Base-by-base conservation (phyloP, 108 stramenopile species). In the Skeletonema marinoi region DNA sequence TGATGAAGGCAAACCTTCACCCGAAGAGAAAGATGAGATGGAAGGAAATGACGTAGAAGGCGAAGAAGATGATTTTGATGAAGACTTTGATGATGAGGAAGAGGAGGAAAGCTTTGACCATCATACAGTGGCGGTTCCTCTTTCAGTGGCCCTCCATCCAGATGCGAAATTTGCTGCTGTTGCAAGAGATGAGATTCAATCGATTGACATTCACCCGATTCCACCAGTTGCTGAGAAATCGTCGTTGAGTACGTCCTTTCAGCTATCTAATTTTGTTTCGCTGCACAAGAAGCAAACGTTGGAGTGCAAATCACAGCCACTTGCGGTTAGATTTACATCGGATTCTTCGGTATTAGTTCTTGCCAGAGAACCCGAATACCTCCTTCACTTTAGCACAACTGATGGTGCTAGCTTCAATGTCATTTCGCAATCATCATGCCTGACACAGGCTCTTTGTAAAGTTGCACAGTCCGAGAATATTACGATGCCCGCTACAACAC, bases 401-500 rank as follows among this genome's bases (percentile, higher is more conserved):
- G 73, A 65, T 29, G 58, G 12, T 62, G 59, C 11, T 56, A 48
- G 6, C 16, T 84, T 81, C 48, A 19, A 35, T 31, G 56, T 63
- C 42, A 25, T 66, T 10, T 46, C 65, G 17, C 13, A 60, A 63
- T 71, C 41, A 35, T 72, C 71, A 32, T 61, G 46, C 68, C 51
- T 74, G 35, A 32, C 48, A 46, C 58, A 42, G 38, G 65, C 39
- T 50, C 70, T 67, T 32, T 17, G 51, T 48, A 10, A 58, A 72
- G 32, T 71, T 30, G 78, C 80, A 8, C 38, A 38, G 8, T 44
- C 48, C 6, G 35, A 78, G 13, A 58, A 48, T 5, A 79, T 88
- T 11, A 59, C 58, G 60, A 87, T 91, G 86, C 93, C 89, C 9
- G 32, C 21, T 25, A 66, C 87, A 0, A 81, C 89, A 48, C 74